Evolutionary conservation across 2,329 filamentous ascomycete genomes (phyloP).

Genomic region (Penicillium vulpinum): DNA sequence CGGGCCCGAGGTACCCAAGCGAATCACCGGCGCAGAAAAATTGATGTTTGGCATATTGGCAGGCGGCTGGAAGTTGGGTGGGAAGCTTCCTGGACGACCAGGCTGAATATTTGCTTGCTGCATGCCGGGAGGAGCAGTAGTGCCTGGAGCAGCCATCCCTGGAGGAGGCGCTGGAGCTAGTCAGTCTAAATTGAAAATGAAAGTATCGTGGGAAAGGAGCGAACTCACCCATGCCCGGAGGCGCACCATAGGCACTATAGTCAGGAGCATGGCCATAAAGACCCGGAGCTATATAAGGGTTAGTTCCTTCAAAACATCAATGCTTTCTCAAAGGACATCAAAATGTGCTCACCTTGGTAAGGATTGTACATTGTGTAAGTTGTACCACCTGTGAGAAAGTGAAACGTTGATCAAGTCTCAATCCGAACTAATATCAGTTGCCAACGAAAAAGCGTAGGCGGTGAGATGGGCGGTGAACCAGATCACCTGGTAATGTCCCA

Average conservation of each 20-base stretch:
- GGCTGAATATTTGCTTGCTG: conserved; percentile 72
- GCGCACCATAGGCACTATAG: conserved; percentile 71
- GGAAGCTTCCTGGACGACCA: conserved; percentile 77
- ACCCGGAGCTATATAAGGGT: conserved; percentile 35
- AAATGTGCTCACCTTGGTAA: conserved; percentile 40
- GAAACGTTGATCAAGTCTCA: conserved; percentile 3
- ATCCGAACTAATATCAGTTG: conserved; percentile 1
- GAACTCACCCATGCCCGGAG: conserved; percentile 76
- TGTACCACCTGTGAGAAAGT: background rate
- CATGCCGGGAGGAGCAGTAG: conserved; percentile 74
- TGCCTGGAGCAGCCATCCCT: conserved; percentile 77
- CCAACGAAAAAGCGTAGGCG: background rate
- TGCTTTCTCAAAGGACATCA: background rate
- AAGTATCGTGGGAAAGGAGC: background rate
- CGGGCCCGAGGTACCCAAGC: conserved; percentile 73
- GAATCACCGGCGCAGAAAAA: conserved; percentile 94
- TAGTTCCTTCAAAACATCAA: conserved; percentile 6
- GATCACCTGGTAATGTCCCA: background rate
- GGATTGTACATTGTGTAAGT: conserved; percentile 45
- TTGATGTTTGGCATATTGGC: conserved; percentile 96
- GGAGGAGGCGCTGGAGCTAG: conserved; percentile 65
- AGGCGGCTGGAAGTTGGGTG: conserved; percentile 81
- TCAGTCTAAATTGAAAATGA: conserved; percentile 18
- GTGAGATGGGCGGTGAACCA: background rate
- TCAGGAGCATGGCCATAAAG: conserved; percentile 74